A percentile compares a stretch with the other conserved stretches of the same genome.
These are phyloP conservation scores for Scleromitrula shiraiana DNA, from an alignment of 2,329 filamentous ascomycete genomes.

Conservation along the genomic window DNA sequence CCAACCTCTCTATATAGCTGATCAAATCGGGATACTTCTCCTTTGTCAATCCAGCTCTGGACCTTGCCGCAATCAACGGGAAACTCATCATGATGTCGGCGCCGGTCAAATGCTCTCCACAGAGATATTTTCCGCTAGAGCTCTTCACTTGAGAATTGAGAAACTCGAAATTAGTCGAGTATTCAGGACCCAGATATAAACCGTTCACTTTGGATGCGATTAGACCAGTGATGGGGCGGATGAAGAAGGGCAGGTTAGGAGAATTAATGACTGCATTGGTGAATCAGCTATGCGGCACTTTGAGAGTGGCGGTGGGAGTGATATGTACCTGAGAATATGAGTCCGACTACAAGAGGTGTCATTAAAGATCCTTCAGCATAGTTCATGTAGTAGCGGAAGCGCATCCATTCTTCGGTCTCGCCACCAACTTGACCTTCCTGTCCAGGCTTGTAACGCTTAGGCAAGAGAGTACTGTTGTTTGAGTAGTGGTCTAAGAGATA, in stretches of 20 bases:
- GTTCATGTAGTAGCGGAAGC: conserved; percentile 65
- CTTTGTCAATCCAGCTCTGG: conserved; percentile 30
- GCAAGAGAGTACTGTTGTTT: conserved; percentile 40
- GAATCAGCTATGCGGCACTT: neutral
- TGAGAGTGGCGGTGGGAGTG: neutral
- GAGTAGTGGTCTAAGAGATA: conserved; percentile 65
- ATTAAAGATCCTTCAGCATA: conserved; percentile 82
- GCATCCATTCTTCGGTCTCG: conserved; percentile 52
- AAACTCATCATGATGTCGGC: conserved; percentile 47
- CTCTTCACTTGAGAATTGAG: conserved; percentile 41
- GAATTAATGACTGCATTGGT: conserved; percentile 40
- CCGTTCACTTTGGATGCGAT: conserved; percentile 41
- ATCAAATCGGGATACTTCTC: conserved; percentile 38
- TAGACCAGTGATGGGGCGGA: conserved; percentile 52
- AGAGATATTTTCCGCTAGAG: conserved; percentile 42
- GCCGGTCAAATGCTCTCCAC: conserved; percentile 39
- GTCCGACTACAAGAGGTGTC: conserved; percentile 54
- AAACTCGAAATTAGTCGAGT: conserved; percentile 40
- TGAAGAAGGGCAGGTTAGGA: conserved; percentile 57
- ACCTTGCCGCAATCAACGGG: conserved; percentile 38
- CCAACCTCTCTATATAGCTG: conserved; percentile 38
- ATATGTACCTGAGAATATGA: conserved; percentile 48
- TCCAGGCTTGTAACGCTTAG: conserved; percentile 48
- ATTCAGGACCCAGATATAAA: conserved; percentile 38
- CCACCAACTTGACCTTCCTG: conserved; percentile 49